Evolutionary conservation across 495 filamentous ascomycete genomes (phyloP), one percentile per base, ranked within the genome.

Genomic region (Penicillium psychrofluorescens): DNA sequence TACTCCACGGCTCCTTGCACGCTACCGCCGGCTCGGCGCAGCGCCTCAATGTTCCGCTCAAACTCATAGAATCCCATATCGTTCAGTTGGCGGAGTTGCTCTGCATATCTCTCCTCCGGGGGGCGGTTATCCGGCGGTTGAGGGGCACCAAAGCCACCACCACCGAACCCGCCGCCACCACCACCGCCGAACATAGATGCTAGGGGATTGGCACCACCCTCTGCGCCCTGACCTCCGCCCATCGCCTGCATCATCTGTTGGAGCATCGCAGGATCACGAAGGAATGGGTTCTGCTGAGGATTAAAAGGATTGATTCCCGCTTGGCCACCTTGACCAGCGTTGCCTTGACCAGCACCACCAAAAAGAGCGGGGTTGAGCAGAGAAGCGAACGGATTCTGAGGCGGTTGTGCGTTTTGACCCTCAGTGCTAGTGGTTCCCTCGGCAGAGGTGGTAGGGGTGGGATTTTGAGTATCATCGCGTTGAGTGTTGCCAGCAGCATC

Each of bases 51-150:
- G 50, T 99, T 99, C 56, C 84, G 63, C 43, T 97, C 90, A 57
- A 97, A 97, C 51, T 99, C 92, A 59, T 80, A 95, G 63, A 99
- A 97, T 5, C 94, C 94, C 94, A 99, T 99, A 42, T 97, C 92
- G 60, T 99, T 97, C 49, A 99, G 67, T 60, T 96, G 91, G 37
- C 88, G 75, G 38, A 99, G 69, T 59, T 99, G 94, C 11, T 85
- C 81, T 7, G 84, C 89, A 49, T 95, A 99, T 49, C 86, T 72
- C 58, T 96, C 94, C 72, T 97, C 94, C 0, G 91, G 92, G 12
- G 92, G 89, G 46, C 90, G 76, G 56, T 74, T 91, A 62, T 97
- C 94, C 6, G 70, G 56, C 7, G 86, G 81, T 6, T 75, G 67
- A 11, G 51, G 44, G 9, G 58, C 55, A n/a, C 66, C 62, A 28